These are phyloP conservation scores for Fusarium chlamydosporum DNA, from an alignment of 2,329 filamentous ascomycete genomes.

Conservation along the genomic window DNA sequence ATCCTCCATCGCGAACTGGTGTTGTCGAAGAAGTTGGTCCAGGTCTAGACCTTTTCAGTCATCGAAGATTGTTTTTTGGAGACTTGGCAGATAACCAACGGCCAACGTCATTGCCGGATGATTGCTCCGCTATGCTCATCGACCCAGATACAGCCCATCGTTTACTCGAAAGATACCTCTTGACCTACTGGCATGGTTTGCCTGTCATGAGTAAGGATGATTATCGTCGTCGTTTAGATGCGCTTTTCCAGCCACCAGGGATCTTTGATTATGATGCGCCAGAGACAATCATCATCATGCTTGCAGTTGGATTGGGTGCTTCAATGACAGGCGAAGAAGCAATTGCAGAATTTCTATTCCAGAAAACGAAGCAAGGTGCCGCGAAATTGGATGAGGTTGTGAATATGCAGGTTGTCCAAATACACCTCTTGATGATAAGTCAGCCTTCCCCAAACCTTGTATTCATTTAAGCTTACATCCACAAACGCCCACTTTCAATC, in stretches of 20 bases:
- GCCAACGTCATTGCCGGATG: conserved; percentile 36
- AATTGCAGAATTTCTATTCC: conserved; percentile 59
- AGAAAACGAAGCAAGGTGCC: conserved; percentile 59
- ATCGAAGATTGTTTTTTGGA: conserved; percentile 52
- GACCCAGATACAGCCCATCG: conserved; percentile 56
- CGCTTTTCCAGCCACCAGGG: conserved; percentile 53
- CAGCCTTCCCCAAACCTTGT: conserved; percentile 10
- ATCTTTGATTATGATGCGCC: conserved; percentile 54
- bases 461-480: conserved; percentile 10
- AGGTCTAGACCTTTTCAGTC: conserved; percentile 52
- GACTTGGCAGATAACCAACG: conserved; percentile 57
- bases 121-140: conserved; percentile 55
- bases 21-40: conserved; percentile 52
- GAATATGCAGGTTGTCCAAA: conserved; percentile 60
- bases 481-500: conserved; percentile 59
- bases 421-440: conserved; percentile 62
- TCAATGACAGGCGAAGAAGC: conserved; percentile 57
- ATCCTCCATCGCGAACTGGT: conserved; percentile 45
- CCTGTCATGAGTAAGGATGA: conserved; percentile 55
- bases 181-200: conserved; percentile 57
- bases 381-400: conserved; percentile 60
- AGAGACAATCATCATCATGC: conserved; percentile 56
- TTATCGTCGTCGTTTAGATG: conserved; percentile 55
- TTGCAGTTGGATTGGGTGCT: conserved; percentile 57
- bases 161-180: conserved; percentile 59